Conservation (phyloP, 208 protist genomes). For the Trypanosoma mega region DNA sequence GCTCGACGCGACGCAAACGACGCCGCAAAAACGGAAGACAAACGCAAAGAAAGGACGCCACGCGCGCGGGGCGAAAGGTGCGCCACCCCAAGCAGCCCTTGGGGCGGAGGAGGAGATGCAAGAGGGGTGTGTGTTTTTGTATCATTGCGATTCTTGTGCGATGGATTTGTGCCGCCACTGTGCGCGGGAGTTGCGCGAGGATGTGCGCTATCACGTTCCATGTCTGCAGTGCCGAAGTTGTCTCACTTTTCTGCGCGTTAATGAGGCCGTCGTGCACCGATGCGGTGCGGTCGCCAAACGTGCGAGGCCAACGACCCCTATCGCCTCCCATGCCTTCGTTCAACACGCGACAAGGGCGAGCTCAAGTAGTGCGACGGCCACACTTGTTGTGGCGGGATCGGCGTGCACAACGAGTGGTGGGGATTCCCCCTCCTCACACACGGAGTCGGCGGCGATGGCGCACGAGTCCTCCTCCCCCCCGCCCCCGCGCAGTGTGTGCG, state of each 20-base stretch:
- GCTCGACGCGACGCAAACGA: conserved; percentile 22
- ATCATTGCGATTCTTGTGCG: conserved; percentile 62
- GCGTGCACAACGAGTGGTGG: conserved; percentile 15
- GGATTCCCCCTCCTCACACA: conserved; percentile 8
- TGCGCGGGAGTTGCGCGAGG: conserved; percentile 40
- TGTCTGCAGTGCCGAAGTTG: conserved; percentile 78
- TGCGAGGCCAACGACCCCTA: background rate
- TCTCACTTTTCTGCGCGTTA: conserved; percentile 33
- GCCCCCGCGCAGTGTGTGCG: conserved; percentile 20
- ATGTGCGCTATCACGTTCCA: conserved; percentile 75
- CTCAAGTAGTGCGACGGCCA: background rate
- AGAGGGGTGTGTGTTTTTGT: conserved; percentile 28
- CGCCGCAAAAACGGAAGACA: background rate
- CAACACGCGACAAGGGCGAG: too few species aligned
- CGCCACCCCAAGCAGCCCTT: conserved; percentile 3
- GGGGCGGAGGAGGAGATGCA: background rate
- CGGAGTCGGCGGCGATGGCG: conserved; percentile 4
- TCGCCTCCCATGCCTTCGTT: background rate
- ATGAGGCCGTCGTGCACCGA: conserved; percentile 43
- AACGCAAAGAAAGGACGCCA: conserved; percentile 1
- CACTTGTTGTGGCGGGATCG: background rate
- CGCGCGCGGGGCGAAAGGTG: conserved; percentile 12
- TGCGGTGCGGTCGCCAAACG: conserved; percentile 17
- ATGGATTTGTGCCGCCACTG: conserved; percentile 74
- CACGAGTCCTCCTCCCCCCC: background rate